Evolutionary conservation across 805 yeast species (phyloP), one percentile per base, ranked within the genome.

Genomic region (Hanseniaspora lindneri): DNA sequence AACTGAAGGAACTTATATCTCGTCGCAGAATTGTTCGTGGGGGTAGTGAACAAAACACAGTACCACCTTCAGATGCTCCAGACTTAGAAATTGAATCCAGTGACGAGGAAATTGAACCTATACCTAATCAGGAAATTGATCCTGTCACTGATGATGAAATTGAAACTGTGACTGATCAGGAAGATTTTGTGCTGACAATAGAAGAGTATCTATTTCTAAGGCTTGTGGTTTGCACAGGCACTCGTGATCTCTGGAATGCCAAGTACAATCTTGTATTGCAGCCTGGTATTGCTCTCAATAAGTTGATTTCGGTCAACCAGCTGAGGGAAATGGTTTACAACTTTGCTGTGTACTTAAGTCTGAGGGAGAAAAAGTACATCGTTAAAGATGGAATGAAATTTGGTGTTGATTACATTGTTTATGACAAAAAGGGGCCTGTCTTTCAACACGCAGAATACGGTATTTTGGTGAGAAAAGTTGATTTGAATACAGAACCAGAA

Each of bases 391-490:
- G 97, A 0, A 75, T 87, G 50, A 92, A 92, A 62, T 92, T 92
- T 62, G 95, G 96, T 2, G 74, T 83, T n/a, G 94, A 88, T 57
- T 81, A 69, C 62, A 65, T 92, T 8, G 68, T 92, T 4, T 92
- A 92, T 62, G 27, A 46, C 11, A 77, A 80, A 47, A 70, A 89
- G 51, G 99, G 99, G 0, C 98, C 97, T 8, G 96, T 96, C 1
- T 86, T 88, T 61, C 77, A 81, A 44, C 99, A 92, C 61, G 96
- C 98, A 0, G 95, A 87, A 60, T 84, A 76, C 61, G 84, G 89
- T 6, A 66, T 85, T 3, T 58, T 74, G 40, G 51, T 76, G 24
- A 70, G 74, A 1, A 63, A 66, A 11, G 10, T n/a, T 33, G 42
- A 36, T 28, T 28, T 37, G 4, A 21, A 25, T 6, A n/a, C n/a